Base-by-base conservation (phyloP, 2,329 filamentous ascomycete genomes). In the Berkeleyomyces rouxiae region DNA sequence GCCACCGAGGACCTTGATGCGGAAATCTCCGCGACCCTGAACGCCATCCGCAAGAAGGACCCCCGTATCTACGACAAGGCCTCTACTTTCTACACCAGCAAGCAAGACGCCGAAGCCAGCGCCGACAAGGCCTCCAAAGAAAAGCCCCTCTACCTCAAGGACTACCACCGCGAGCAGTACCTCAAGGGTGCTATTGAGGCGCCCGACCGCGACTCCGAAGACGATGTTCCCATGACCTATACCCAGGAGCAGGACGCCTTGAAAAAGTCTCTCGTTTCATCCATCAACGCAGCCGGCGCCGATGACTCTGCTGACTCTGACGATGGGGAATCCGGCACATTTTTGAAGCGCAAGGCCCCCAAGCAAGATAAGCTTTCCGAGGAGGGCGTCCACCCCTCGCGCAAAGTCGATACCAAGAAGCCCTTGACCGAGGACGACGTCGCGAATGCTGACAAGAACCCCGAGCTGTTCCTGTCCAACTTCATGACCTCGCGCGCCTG, bases 91-190 rank as follows among this genome's bases (percentile, higher is more conserved):
- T 96, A 91, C 74, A 76, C 78, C 47, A 77, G 84, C 10, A 65
- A 66, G 59, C 75, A 82, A 63, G 82, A 87, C 3, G 80, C 82
- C 33, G 79, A 80, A 2, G 61, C 69, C 10, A 68, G 70, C 10
- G 69, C 70, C 4, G 66, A 70, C 0, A 74, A 76, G 65, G 74
- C 77, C 49, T 85, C 86, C 72, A 85, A 86, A 71, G 84, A 93
- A 66, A 95, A 95, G 75, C 85, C 91, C 0, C 84, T 99, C 75
- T 89, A 82, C 65, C 77, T 99, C 62, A 82, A 82, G 67, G 90
- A 99, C 73, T 99, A 96, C 73, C 93, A 99, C 70, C 85, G 91
- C 66, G 83, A 93, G 72, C 95, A 92, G 69, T 78, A 96, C n/a
- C 72, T 97, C 64, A 83, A 83, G 46, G 79, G 74, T 2, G 79